phyloP scores from a whole-genome alignment of 805 yeast species.

The Zygosaccharomyces lentus region DNA sequence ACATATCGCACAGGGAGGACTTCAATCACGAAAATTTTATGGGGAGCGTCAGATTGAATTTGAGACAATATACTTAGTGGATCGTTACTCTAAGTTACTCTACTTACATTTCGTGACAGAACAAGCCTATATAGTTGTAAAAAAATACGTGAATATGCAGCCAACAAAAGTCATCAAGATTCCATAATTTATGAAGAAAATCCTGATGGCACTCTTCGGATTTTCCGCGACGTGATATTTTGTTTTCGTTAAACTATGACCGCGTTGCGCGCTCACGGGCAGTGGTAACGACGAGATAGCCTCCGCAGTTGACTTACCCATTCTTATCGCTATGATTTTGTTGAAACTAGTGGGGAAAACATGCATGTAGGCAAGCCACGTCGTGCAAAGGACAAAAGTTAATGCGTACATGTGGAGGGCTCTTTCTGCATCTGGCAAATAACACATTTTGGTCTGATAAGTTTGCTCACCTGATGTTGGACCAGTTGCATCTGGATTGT shows the following conservation, averaged over 20 bases:
- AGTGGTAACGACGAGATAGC: slow-evolving; percentile 18
- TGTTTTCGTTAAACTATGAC: neutral
- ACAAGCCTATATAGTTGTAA: slow-evolving; percentile 4
- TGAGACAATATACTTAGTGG: slow-evolving; percentile 14
- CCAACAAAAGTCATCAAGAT: slow-evolving; percentile 7
- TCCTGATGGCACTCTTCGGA: slow-evolving; percentile 2
- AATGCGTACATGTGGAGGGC: slow-evolving; percentile 38
- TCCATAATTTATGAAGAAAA: slow-evolving; percentile 9
- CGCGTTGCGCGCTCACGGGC: slow-evolving; percentile 18
- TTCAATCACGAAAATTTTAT: slow-evolving; percentile 44
- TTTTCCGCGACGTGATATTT: slow-evolving; percentile 10
- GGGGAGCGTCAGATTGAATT: slow-evolving; percentile 23
- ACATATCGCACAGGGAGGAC: slow-evolving; percentile 65
- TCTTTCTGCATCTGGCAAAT: slow-evolving; percentile 51
- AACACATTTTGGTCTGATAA: slow-evolving; percentile 48
- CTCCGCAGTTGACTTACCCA: slow-evolving; percentile 10
- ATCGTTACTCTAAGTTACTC: neutral
- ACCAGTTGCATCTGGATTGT: slow-evolving; percentile 38
- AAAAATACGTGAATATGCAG: slow-evolving; percentile 11
- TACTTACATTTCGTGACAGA: neutral
- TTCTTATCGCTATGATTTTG: slow-evolving; percentile 7
- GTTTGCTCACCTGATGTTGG: slow-evolving; percentile 23
- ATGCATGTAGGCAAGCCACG: slow-evolving; percentile 23
- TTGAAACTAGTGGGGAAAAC: slow-evolving; percentile 32
- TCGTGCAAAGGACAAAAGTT: slow-evolving; percentile 20